These are phyloP conservation scores for Usnea hakonensis DNA, from an alignment of 495 filamentous ascomycete genomes.

Conservation along the genomic window DNA sequence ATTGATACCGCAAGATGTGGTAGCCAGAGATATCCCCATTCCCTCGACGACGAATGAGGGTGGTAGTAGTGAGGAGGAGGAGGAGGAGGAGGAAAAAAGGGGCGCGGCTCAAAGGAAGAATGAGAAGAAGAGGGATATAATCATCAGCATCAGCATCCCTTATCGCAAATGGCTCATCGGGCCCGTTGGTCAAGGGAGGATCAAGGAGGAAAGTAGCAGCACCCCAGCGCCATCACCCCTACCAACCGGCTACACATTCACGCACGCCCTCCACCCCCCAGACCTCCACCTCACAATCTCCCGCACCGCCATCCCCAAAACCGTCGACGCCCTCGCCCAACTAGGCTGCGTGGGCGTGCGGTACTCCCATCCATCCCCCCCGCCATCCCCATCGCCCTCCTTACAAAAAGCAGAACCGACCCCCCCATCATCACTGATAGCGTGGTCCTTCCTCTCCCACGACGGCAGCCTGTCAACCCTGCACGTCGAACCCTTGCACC, in stretches of 20 bases:
- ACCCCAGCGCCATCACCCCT: no score
- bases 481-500: constrained; percentile 43
- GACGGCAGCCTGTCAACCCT: constrained; percentile 43
- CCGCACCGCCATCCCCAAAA: constrained; percentile 8
- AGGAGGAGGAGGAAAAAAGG: neutral
- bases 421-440: neutral
- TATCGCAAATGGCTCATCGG: constrained; percentile 16
- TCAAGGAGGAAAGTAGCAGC: neutral
- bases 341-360: constrained; percentile 5
- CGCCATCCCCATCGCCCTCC: neutral
- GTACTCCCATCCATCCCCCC: neutral
- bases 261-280: neutral
- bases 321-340: constrained; percentile 1
- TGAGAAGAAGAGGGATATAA: neutral
- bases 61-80: neutral
- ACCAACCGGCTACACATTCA: constrained; percentile 6
- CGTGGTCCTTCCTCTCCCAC: constrained; percentile 33
- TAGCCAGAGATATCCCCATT: neutral
- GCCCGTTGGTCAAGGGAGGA: neutral
- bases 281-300: neutral
- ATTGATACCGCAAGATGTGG: neutral
- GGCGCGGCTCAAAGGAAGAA: neutral
- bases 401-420: neutral
- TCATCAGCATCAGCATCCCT: neutral
- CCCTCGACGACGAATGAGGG: neutral